phyloP scores from a whole-genome alignment of 768 basidiomycete species.

The Lactarius trivialis region DNA sequence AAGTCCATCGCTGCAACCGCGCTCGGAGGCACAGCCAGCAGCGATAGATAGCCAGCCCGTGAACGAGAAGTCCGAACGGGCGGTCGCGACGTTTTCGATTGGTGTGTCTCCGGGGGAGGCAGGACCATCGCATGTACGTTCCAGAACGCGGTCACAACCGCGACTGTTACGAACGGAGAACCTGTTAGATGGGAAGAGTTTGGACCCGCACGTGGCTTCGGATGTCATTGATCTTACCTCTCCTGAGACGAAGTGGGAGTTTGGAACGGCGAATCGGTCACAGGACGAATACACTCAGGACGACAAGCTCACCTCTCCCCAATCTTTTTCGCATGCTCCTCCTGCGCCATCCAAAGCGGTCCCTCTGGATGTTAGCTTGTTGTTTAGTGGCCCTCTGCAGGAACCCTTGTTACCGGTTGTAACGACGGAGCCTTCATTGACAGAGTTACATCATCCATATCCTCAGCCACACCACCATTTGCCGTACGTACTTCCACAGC shows the following conservation, averaged over 20 bases:
- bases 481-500: conserved; percentile 9
- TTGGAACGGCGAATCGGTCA: conserved; percentile 40
- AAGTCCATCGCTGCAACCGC: conserved; percentile 22
- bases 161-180: conserved; percentile 8
- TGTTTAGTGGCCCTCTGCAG: conserved; percentile 16
- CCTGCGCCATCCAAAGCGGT: background rate
- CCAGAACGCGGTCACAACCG: conserved; percentile 28
- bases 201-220: background rate
- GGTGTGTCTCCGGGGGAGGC: conserved; percentile 38
- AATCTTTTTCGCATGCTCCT: background rate
- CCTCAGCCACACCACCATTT: conserved; percentile 11
- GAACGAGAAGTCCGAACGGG: conserved; percentile 28
- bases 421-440: conserved; percentile 3
- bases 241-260: conserved; percentile 44
- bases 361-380: conserved; percentile 14
- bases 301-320: background rate
- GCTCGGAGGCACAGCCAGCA: conserved; percentile 5
- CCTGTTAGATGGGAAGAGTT: conserved; percentile 2
- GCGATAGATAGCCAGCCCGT: background rate
- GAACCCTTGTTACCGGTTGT: conserved; percentile 1
- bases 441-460: conserved; percentile 16
- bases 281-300: conserved; percentile 10
- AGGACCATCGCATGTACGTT: conserved; percentile 28
- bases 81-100: conserved; percentile 37
- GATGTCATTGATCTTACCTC: conserved; percentile 32